Conservation (phyloP, 2,329 filamentous ascomycete species). For the Colletotrichum filicis region DNA sequence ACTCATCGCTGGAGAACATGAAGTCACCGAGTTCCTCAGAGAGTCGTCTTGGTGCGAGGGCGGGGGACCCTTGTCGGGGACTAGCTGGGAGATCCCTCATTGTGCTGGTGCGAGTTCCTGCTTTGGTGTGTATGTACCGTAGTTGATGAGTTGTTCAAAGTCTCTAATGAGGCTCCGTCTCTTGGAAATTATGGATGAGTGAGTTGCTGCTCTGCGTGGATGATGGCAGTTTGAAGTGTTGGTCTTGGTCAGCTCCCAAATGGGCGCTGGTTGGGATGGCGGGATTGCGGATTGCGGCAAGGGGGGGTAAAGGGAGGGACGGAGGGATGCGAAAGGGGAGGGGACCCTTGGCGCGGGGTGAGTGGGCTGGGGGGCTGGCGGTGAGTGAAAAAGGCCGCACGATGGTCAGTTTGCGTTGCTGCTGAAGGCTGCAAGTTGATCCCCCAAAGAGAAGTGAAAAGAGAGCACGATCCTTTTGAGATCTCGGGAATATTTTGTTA, state of each 20-base stretch:
- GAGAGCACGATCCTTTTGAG: background rate
- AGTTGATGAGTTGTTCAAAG: background rate
- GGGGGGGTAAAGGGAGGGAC: background rate
- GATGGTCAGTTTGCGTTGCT: background rate
- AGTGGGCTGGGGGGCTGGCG: constrained; percentile 11
- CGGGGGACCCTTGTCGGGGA: constrained; percentile 23
- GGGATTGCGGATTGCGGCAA: background rate
- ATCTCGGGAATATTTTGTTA: background rate
- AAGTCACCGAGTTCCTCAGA: constrained; percentile 32
- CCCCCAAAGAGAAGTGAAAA: background rate
- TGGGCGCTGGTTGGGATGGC: constrained; percentile 11
- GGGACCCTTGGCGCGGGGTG: constrained; percentile 20
- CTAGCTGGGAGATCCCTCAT: constrained; percentile 28
- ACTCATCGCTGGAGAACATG: constrained; percentile 24
- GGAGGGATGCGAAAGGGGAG: background rate
- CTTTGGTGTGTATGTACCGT: background rate
- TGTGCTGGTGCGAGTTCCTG: background rate
- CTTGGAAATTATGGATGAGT: background rate
- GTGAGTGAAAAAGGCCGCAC: constrained; percentile 25
- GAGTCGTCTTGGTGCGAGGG: constrained; percentile 7
- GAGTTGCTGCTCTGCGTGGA: background rate
- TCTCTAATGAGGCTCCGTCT: background rate
- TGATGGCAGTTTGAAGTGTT: background rate
- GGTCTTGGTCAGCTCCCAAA: background rate
- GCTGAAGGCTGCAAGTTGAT: background rate